phyloP scores from a whole-genome alignment of 129 eudicot species.

The Lactuca saligna region DNA sequence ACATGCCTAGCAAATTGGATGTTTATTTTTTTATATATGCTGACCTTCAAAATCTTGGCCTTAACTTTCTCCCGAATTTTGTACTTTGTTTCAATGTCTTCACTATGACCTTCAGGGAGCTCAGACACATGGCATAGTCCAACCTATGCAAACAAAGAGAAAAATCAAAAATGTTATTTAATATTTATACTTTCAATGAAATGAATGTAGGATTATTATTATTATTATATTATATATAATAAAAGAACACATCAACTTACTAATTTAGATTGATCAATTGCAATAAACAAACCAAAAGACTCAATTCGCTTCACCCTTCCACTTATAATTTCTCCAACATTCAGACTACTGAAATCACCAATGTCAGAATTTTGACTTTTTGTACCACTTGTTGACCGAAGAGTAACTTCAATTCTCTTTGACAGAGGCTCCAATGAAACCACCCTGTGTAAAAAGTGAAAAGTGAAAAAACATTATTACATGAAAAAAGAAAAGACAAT shows the following conservation, averaged over 20 bases:
- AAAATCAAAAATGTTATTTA: conserved; percentile 1
- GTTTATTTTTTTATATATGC: background rate
- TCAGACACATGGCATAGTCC: conserved; percentile 89
- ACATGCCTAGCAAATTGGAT: no score
- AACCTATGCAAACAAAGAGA: conserved; percentile 42
- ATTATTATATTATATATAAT: no score
- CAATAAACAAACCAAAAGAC: conserved; percentile 69
- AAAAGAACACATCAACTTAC: conserved; percentile 35
- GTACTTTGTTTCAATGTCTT: conserved; percentile 50
- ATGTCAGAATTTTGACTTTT: conserved; percentile 36
- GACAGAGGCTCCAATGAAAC: conserved; percentile 79
- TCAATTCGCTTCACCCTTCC: conserved; percentile 80
- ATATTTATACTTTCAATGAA: background rate
- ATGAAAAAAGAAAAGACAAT: background rate
- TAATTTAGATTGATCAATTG: conserved; percentile 59
- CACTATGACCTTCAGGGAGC: conserved; percentile 71
- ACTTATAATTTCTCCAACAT: conserved; percentile 60
- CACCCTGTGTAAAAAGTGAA: conserved; percentile 44
- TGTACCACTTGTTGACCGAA: conserved; percentile 47
- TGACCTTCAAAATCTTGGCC: conserved; percentile 79
- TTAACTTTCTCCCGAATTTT: conserved; percentile 72
- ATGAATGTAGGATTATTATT: background rate
- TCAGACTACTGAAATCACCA: conserved; percentile 37
- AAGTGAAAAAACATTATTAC: conserved; percentile 19
- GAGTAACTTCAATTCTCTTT: conserved; percentile 80